Evolutionary conservation across 1,139 yeast genomes (phyloP), one percentile per base, ranked within the genome.

Genomic region (Yamadazyma pseudoaaseri): DNA sequence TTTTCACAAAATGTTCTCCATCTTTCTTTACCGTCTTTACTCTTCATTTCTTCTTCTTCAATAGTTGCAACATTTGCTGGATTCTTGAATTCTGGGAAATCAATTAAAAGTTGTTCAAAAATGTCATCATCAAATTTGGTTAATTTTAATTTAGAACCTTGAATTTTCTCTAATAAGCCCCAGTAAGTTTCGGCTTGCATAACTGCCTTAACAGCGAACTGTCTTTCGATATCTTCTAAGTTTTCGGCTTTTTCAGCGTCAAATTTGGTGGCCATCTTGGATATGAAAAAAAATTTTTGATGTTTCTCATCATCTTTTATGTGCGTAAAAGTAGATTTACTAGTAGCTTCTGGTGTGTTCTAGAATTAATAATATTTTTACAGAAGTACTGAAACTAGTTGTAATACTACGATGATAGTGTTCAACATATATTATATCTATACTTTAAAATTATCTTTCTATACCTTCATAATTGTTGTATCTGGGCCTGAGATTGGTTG

Each of bases 151-250:
- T 74, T 76, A 26, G 95, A 76, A 11, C 95, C 97, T 36, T 86
- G 83, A 34, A 89, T 68, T 47, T 79, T 78, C 42, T 75, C 74
- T 36, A 94, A 63, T 41, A 94, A 65, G 34, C 73, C 72, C 96
- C 96, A 92, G 73, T 92, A 94, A 3, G 96, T 82, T 58, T 86
- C 95, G 41, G 96, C 94, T 60, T 94, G 97, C 61, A 79, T 81
- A 16, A 94, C 98, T 6, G 97, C 98, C 65, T 86, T 89, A 44
- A 94, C 98, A 33, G 98, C 97, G 55, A 92, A 92, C 66, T 90
- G 97, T 74, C 79, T 86, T 63, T 90, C 97, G 53, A 92, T 86
- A 45, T 73, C 82, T 54, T 75, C 81, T 43, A 73, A 61, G 62
- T 76, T 76, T 35, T 76, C 81, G 13, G 82, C 80, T 38, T 60